A percentile compares a stretch with the other conserved stretches of the same genome.
These are phyloP conservation scores for Croton laevigatus DNA, from an alignment of 441 rosid genomes.

Conservation along the genomic window DNA sequence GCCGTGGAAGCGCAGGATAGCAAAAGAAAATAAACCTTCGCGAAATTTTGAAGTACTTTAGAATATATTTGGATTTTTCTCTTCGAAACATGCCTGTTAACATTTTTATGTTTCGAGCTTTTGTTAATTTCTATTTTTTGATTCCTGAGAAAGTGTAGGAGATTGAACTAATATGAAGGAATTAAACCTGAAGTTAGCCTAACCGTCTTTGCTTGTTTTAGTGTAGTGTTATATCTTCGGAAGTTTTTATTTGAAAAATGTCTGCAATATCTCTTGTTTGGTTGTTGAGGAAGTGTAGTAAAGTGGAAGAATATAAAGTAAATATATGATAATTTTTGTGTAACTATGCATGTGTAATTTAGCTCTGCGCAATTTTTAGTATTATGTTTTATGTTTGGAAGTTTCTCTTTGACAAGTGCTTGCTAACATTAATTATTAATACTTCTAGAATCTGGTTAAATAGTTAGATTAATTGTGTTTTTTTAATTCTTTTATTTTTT, in stretches of 20 bases:
- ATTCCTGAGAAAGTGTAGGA: too few relatives aligned
- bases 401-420: neutral
- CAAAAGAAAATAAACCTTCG: neutral
- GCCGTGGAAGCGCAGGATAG: neutral
- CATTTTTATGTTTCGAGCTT: too few relatives aligned
- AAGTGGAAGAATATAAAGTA: neutral
- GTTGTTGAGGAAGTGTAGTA: conserved; percentile 3
- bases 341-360: neutral
- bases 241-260: too few relatives aligned
- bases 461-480: neutral
- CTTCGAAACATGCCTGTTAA: too few relatives aligned
- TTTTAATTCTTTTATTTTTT: neutral
- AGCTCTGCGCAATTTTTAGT: neutral
- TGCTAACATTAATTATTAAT: neutral
- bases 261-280: conserved; percentile 27
- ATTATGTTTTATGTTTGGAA: neutral
- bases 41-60: too few relatives aligned
- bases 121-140: too few relatives aligned
- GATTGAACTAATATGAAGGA: too few relatives aligned
- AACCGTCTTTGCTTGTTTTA: too few relatives aligned
- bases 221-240: too few relatives aligned
- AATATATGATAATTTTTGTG: neutral
- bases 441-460: neutral
- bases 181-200: too few relatives aligned
- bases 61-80: too few relatives aligned